phyloP scores from a whole-genome alignment of 306 rosid species.

The Sicyos baderoa region DNA sequence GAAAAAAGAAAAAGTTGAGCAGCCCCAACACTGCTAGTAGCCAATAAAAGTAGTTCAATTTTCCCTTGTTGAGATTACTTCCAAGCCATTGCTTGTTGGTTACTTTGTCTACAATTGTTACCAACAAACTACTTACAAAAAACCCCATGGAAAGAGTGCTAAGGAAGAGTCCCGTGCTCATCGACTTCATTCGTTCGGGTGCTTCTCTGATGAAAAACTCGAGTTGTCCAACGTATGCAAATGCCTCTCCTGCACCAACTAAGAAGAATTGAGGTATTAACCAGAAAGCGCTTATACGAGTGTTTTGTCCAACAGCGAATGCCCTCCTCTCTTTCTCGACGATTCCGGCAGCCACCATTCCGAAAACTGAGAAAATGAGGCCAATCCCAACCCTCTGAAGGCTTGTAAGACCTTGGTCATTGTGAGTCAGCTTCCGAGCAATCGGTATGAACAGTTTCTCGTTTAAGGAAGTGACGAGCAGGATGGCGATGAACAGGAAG shows the following conservation, averaged over 20 bases:
- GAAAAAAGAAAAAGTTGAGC: slow-evolving; percentile 50
- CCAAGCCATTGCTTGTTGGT: slow-evolving; percentile 61
- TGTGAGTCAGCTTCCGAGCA: slow-evolving; percentile 64
- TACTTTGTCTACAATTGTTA: slow-evolving; percentile 55
- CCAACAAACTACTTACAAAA: slow-evolving; percentile 73
- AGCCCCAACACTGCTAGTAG: slow-evolving; percentile 59
- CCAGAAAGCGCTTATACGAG: slow-evolving; percentile 72
- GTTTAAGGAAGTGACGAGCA: slow-evolving; percentile 72
- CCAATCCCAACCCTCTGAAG: slow-evolving; percentile 90
- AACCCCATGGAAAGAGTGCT: slow-evolving; percentile 85
- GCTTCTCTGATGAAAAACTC: slow-evolving; percentile 95
- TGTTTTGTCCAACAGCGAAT: slow-evolving; percentile 21
- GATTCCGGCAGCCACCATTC: slow-evolving; percentile 64
- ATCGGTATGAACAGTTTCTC: slow-evolving; percentile 65
- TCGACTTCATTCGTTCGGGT: slow-evolving; percentile 91
- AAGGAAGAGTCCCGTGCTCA: slow-evolving; percentile 88
- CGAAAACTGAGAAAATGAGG: slow-evolving; percentile 50
- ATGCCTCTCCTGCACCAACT: slow-evolving; percentile 90
- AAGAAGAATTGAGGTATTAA: slow-evolving; percentile 83
- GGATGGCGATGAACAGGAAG: slow-evolving; percentile 60
- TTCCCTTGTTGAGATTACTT: slow-evolving; percentile 56
- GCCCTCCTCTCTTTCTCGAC: slow-evolving; percentile 54
- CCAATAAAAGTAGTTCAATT: slow-evolving; percentile 65
- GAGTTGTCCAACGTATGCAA: slow-evolving; percentile 88
- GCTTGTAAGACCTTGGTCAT: slow-evolving; percentile 73